Evolutionary conservation across 108 stramenopile genomes (phyloP).

Genomic region (Cyclotella choctawhatcheeana): DNA sequence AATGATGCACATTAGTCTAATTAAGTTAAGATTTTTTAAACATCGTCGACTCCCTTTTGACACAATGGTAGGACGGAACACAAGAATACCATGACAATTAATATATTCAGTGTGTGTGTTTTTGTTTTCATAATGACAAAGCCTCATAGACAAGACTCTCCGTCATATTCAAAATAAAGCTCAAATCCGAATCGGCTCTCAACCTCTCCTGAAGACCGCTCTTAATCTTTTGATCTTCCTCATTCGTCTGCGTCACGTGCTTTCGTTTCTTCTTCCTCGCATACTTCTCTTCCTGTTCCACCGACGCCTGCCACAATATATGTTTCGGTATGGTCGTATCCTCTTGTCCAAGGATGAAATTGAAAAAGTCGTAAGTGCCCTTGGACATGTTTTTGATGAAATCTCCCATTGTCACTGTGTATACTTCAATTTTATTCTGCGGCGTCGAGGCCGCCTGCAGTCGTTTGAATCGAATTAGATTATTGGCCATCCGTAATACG

Average conservation of each 20-base stretch:
- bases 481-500: slow-evolving; percentile 26
- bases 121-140: background rate
- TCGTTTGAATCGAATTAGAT: slow-evolving; percentile 25
- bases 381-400: slow-evolving; percentile 19
- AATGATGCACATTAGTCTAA: background rate
- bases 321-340: slow-evolving; percentile 23
- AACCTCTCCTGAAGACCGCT: slow-evolving; percentile 29
- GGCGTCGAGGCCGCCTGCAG: background rate
- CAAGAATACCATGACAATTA: background rate
- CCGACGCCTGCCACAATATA: slow-evolving; percentile 28
- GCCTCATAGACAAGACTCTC: slow-evolving; percentile 42
- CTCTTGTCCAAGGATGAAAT: slow-evolving; percentile 39
- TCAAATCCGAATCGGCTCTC: slow-evolving; percentile 17
- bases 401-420: slow-evolving; percentile 31
- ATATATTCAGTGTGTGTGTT: background rate
- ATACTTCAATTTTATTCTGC: slow-evolving; percentile 22
- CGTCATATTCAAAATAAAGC: slow-evolving; percentile 35
- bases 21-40: too few relatives aligned
- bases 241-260: slow-evolving; percentile 40
- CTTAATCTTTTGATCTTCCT: slow-evolving; percentile 20
- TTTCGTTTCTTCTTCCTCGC: background rate
- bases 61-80: too few relatives aligned
- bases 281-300: slow-evolving; percentile 21
- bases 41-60: too few relatives aligned
- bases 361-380: slow-evolving; percentile 27